Base-by-base conservation (phyloP, 176 grass and related monocot species). In the Calamus simplicifolius region DNA sequence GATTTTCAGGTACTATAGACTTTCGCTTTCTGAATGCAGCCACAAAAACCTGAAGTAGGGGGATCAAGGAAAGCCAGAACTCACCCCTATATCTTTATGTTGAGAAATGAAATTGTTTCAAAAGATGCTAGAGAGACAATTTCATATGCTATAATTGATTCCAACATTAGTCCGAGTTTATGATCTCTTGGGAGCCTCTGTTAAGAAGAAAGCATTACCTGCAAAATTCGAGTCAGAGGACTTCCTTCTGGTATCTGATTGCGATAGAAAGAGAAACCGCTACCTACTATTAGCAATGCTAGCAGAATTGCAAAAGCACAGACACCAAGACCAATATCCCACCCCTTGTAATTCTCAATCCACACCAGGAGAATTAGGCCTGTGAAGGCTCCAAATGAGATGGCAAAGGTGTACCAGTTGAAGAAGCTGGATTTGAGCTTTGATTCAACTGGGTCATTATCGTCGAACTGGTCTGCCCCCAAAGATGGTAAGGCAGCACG, bases 321-420 rank as follows among this genome's bases (percentile, higher is more conserved):
- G 15, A 84, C 61, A 0, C 38, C n/a, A 17, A 95, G 78, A n/a
- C 86, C 90, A 0, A 87, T 16, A 52, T 81, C 86, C 77, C 80
- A 95, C 0, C 90, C 86, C 18, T 49, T 66, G 55, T 23, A 68
- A 16, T 89, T 68, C 56, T 95, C 54, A 25, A 95, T 70, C 90
- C 90, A 95, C 6, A 95, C 86, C 27, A 95, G 14, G 57, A 79
- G 48, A n/a, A 64, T 54, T 17, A 89, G 78, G 6, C 90, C 86
- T 3, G 77, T 68, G 52, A 95, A 83, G 4, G 58, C 82, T 30
- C 82, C 90, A 0, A 82, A 17, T 0, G 90, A 95, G 27, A 95
- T 69, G 4, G 74, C 58, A 21, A 95, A 89, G 56, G 90, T 81
- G 53, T 72, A 83, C 85, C 82, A 95, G 67, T 95, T 95, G 80